Percentiles rank a stretch among this genome's conserved stretches.
phyloP scores from a whole-genome alignment of 225 moss, liverwort and hornwort genomes.

The Climacium dendroides region DNA sequence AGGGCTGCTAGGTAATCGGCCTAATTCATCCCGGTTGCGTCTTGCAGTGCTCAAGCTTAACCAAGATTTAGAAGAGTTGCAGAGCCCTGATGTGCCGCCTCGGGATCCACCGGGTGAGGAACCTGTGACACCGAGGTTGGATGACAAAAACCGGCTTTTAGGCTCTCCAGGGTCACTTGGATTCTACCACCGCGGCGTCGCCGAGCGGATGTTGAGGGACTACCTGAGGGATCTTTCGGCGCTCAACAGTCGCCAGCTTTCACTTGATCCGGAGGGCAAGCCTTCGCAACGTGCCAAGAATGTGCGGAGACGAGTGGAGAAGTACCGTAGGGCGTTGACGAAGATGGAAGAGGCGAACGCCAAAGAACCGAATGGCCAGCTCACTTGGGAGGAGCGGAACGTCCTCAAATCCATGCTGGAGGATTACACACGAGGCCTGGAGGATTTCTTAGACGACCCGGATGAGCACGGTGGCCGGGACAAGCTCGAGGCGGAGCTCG shows the following conservation, averaged over 20 bases:
- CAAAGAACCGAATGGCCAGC: slow-evolving; percentile 6
- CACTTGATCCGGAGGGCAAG: not conserved
- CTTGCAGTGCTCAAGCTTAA: not conserved
- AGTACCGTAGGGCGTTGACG: slow-evolving; percentile 5
- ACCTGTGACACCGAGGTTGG: not conserved
- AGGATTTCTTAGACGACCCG: slow-evolving; percentile 6
- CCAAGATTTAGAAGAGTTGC: slow-evolving; percentile 11
- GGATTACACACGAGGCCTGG: slow-evolving; percentile 21
- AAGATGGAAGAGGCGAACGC: slow-evolving; percentile 6
- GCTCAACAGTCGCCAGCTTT: not conserved
- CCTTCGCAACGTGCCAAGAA: not conserved
- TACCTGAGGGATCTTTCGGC: slow-evolving; percentile 14
- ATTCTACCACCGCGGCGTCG: slow-evolving; percentile 16
- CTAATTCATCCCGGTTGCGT: not conserved
- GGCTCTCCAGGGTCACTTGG: not conserved
- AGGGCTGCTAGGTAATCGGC: not conserved
- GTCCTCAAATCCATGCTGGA: slow-evolving; percentile 24
- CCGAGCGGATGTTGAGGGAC: slow-evolving; percentile 26
- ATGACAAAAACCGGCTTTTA: not conserved
- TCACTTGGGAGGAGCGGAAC: slow-evolving; percentile 21
- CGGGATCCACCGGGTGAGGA: not conserved
- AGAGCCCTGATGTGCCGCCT: not conserved
- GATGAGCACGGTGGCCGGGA: slow-evolving; percentile 12
- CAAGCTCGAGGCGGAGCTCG: slow-evolving; percentile 7
- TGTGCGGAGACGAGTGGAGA: slow-evolving; percentile 6